phyloP scores from a whole-genome alignment of 352 stramenopile species.

The Globisporangium parvum region DNA sequence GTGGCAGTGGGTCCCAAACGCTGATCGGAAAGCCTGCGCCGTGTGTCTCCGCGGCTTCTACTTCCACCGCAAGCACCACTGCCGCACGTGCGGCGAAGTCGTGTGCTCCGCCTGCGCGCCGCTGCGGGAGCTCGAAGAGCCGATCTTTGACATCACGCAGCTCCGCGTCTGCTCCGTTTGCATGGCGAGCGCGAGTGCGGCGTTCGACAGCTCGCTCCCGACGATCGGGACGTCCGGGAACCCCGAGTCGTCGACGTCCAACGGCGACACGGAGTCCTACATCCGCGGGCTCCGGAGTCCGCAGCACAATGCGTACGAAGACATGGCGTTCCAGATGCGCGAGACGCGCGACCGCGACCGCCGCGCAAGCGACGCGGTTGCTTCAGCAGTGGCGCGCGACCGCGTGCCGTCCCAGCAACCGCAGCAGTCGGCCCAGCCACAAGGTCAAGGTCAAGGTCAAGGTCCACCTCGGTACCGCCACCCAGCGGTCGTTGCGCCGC shows the following conservation, averaged over 20 bases:
- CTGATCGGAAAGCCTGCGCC: slow-evolving; percentile 71
- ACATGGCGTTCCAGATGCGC: slow-evolving; percentile 55
- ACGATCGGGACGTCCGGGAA: slow-evolving; percentile 10
- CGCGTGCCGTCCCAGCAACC: too few species aligned
- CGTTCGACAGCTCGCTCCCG: slow-evolving; percentile 40
- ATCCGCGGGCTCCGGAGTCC: slow-evolving; percentile 21
- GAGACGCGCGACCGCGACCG: too few species aligned
- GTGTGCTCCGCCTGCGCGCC: slow-evolving; percentile 71
- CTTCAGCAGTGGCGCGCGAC: not conserved
- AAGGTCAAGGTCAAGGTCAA: not conserved
- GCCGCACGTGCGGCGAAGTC: slow-evolving; percentile 67
- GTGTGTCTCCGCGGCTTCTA: slow-evolving; percentile 79
- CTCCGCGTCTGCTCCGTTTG: slow-evolving; percentile 73
- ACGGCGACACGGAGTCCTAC: slow-evolving; percentile 48
- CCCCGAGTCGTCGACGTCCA: slow-evolving; percentile 28
- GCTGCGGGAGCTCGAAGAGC: slow-evolving; percentile 64
- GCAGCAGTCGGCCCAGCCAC: too few species aligned
- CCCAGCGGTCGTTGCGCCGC: slow-evolving; percentile 4
- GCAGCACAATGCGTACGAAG: slow-evolving; percentile 30
- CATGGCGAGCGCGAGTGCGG: slow-evolving; percentile 41
- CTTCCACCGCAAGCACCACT: slow-evolving; percentile 77
- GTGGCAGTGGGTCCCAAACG: slow-evolving; percentile 70
- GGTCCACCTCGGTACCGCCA: not conserved
- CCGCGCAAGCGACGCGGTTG: too few species aligned
- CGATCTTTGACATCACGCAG: slow-evolving; percentile 47